These are phyloP conservation scores for Naganishia antarctica DNA, from an alignment of 768 basidiomycete genomes.

Conservation along the genomic window DNA sequence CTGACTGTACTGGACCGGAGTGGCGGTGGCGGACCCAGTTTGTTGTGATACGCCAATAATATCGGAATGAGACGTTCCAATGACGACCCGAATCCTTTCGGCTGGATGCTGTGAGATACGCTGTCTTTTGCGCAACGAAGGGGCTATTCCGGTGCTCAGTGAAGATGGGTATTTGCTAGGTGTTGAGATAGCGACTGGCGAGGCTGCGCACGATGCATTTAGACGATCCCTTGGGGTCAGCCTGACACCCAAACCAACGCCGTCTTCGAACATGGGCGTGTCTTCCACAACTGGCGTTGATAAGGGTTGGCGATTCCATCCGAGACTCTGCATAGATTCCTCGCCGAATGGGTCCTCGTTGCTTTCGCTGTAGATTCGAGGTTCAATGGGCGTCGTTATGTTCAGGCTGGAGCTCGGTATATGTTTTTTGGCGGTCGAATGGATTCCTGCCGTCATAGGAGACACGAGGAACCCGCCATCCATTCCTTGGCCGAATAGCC, in stretches of 20 bases:
- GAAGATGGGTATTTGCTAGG: slow-evolving; percentile 22
- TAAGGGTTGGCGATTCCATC: slow-evolving; percentile 8
- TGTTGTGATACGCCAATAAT: neutral
- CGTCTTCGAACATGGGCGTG: slow-evolving; percentile 1
- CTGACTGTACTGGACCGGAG: neutral
- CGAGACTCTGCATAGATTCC: slow-evolving; percentile 10
- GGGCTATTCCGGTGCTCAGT: neutral
- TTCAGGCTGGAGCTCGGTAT: neutral
- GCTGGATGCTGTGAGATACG: neutral
- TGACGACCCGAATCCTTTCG: neutral
- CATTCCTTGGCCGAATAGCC: slow-evolving; percentile 38
- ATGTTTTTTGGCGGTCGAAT: slow-evolving; percentile 11
- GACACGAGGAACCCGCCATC: slow-evolving; percentile 41
- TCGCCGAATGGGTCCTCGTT: slow-evolving; percentile 16
- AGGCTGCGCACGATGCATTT: slow-evolving; percentile 7
- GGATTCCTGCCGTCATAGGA: slow-evolving; percentile 26
- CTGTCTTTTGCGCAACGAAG: neutral
- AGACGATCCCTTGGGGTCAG: neutral
- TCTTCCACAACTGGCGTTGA: neutral
- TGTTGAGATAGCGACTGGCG: slow-evolving; percentile 9
- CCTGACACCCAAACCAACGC: slow-evolving; percentile 2
- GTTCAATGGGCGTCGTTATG: neutral
- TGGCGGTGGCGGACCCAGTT: neutral
- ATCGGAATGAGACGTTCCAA: neutral
- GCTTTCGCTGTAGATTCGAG: slow-evolving; percentile 14